Conservation (phyloP, 2,329 filamentous ascomycete genomes). For the Xylaria sp. region DNA sequence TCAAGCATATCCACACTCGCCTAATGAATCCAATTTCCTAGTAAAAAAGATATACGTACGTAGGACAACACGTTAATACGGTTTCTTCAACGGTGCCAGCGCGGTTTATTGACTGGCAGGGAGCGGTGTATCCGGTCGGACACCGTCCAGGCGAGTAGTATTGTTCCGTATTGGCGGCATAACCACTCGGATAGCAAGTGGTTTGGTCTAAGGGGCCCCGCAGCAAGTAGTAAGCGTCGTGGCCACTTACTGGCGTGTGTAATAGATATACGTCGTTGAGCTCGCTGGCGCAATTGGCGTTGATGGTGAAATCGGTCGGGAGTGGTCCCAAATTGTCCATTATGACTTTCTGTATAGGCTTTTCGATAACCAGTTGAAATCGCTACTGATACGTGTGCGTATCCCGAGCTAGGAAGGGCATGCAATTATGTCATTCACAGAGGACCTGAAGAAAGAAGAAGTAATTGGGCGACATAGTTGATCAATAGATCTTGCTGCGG, state of each 20-base stretch:
- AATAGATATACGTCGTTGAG: not conserved
- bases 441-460: not conserved
- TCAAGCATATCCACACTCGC: too few relatives aligned
- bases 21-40: too few relatives aligned
- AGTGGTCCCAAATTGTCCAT: not conserved
- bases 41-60: not conserved
- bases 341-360: not conserved
- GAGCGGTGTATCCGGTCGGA: slow-evolving; percentile 3
- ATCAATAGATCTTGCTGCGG: not conserved
- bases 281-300: not conserved
- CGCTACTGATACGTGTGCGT: not conserved
- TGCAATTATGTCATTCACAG: not conserved
- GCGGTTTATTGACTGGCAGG: slow-evolving; percentile 6
- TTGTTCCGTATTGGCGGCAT: slow-evolving; percentile 12
- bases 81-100: slow-evolving; percentile 21
- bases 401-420: not conserved
- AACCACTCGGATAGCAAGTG: slow-evolving; percentile 1
- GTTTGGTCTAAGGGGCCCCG: not conserved
- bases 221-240: not conserved
- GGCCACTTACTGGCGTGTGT: not conserved
- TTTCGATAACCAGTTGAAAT: not conserved
- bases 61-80: slow-evolving; percentile 21
- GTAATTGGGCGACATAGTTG: not conserved
- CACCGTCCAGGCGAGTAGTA: slow-evolving; percentile 19
- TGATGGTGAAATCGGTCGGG: not conserved